Evolutionary conservation across 2,329 filamentous ascomycete genomes (phyloP), one percentile per base, ranked within the genome.

Genomic region (Chrysoporthe austroafricana): DNA sequence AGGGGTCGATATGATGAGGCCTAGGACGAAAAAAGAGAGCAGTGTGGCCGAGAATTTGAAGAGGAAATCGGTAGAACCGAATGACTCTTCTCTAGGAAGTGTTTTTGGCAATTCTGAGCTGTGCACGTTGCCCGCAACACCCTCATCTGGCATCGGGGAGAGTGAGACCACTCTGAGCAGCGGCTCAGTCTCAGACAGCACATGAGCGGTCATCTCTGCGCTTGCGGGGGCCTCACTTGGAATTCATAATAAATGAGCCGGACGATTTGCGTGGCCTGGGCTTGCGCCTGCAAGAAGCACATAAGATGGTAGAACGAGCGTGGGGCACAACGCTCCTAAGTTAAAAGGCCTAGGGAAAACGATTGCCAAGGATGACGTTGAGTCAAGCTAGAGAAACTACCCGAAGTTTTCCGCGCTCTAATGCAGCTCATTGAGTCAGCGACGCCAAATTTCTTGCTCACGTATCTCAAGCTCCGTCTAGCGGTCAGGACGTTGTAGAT

Each of bases 1-100:
- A 1, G 72, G 72, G 5, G 73, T 75, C 0, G 75, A 74, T 6
- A 72, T 69, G 63, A 75, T 72, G 26, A 75, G 64, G 0, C 75
- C 75, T 1, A 76, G 58, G 18, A 76, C 72, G 2, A 72, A 48
- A 62, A 73, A 72, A 7, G 70, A 73, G 58, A 69, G 68, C 64
- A 72, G 70, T 2, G 68, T 67, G 14, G 70, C 69, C 21, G n/a
- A 66, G 5, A 36, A 64, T 39, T 66, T 66, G 68, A 43, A 54
- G 11, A 39, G 36, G 13, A 54, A 61, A 6, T 13, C 62, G 21
- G 16, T 32, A 8, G 36, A 32, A 13, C 5, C 21, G 14, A 32
- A 4, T 21, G 18, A 14, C 62, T 46, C n/a, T n/a, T 63, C 32
- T 21, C 21, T n/a, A 44, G 42, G 18, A 11, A 6, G 4, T 32